Percentiles rank a stretch among this genome's conserved stretches.
These are phyloP conservation scores for Tephrocybe sp. DNA, from an alignment of 768 basidiomycete species.

Conservation along the genomic window DNA sequence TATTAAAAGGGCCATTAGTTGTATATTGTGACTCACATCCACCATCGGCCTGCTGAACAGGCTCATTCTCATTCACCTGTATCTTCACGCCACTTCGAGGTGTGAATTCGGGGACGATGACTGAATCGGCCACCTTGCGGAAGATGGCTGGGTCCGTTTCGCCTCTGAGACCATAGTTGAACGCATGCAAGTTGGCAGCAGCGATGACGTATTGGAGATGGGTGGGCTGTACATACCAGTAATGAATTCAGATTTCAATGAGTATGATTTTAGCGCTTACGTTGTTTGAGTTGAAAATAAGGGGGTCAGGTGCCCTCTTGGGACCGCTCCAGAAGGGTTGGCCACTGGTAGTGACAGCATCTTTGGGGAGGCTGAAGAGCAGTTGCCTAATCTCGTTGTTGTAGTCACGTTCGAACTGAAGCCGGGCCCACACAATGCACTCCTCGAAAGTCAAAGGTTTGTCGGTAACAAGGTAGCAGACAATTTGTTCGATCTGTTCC, in stretches of 20 bases:
- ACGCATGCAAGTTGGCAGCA: constrained; percentile 95
- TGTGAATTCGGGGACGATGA: constrained; percentile 90
- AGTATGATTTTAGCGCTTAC: constrained; percentile 46
- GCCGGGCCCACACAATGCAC: constrained; percentile 94
- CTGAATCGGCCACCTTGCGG: constrained; percentile 79
- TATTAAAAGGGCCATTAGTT: background rate
- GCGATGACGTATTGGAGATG: constrained; percentile 91
- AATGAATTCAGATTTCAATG: background rate
- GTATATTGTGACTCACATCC: constrained; percentile 35
- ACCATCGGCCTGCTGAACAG: constrained; percentile 59
- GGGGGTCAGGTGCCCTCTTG: constrained; percentile 92
- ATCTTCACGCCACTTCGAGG: constrained; percentile 91
- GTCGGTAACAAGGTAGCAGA: constrained; percentile 85
- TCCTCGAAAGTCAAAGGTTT: constrained; percentile 96
- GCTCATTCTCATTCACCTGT: constrained; percentile 92
- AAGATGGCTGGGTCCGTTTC: constrained; percentile 78
- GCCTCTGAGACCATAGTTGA: constrained; percentile 95
- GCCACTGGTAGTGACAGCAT: constrained; percentile 86
- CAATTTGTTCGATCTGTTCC: constrained; percentile 86
- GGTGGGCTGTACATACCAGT: constrained; percentile 56
- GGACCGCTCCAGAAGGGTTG: constrained; percentile 99
- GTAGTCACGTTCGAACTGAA: constrained; percentile 94
- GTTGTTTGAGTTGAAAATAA: constrained; percentile 83
- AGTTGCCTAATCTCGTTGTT: constrained; percentile 93
- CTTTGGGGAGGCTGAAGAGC: constrained; percentile 92